Base-by-base conservation (phyloP, 2,329 filamentous ascomycete species). In the Aspergillus viridinutans region DNA sequence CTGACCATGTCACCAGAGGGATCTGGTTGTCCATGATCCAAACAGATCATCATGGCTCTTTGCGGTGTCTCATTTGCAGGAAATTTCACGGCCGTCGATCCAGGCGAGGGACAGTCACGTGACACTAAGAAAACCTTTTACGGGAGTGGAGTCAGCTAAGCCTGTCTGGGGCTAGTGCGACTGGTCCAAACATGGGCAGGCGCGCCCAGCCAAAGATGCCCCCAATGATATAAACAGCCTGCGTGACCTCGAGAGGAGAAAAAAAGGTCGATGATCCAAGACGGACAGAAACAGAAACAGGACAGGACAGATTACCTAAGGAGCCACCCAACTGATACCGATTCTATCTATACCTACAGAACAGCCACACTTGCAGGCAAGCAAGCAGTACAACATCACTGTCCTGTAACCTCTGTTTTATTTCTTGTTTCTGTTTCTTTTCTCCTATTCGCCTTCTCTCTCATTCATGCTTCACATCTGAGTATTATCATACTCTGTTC, bases 191-290 rank as follows among this genome's bases (percentile, higher is more conserved):
- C 72, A 74, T 73, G 71, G 72, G 66, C 67, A 68, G 68, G 69
- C 73, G 72, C 74, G 73, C 66, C 68, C 67, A 68, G 63, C 66
- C 56, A 64, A 70, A 69, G 66, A 68, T 64, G 65, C 66, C 70
- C 72, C 72, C 72, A 73, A 76, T 76, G 74, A 76, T 77, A 76
- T 76, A 77, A 76, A 76, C 74, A 74, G 69, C 68, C 72, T 71
- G 71, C 74, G 73, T 75, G 72, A 76, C 74, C 73, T 76, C 73
- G 74, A 75, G 61, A 45, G 55, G 49, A 50, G 40, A 54, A 56
- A 60, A 23, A 35, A 42, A 52, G 25, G 23, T 45, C 42, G 42
- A 45, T 45, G 42, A 45, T 45, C 42, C 42, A 47, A 25, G 43
- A 47, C 43, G 43, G 23, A 21, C 12, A 47, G 43, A 23, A 47